Percentiles rank a stretch among this genome's conserved stretches.
These are phyloP conservation scores for Tulasnella calospora DNA, from an alignment of 768 basidiomycete species.

Conservation along the genomic window DNA sequence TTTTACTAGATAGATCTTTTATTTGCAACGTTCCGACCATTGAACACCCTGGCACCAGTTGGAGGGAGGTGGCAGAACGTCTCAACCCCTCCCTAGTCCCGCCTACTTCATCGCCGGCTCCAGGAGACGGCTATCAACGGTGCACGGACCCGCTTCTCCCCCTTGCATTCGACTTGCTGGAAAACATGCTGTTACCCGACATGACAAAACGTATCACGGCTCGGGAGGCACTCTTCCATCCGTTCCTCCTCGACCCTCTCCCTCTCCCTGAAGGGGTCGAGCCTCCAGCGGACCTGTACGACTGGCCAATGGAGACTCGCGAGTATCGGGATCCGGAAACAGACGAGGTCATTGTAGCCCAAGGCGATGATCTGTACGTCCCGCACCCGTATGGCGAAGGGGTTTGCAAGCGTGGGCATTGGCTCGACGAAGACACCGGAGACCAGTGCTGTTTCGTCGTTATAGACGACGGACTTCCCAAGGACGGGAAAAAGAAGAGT, in stretches of 20 bases:
- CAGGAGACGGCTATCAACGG: conserved; percentile 5
- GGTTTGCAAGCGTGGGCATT: conserved; percentile 59
- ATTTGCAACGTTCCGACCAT: conserved; percentile 84
- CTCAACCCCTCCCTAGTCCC: conserved; percentile 59
- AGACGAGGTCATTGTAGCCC: neutral
- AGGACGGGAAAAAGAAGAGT: neutral
- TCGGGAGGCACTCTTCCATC: conserved; percentile 66
- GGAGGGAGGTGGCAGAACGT: conserved; percentile 68
- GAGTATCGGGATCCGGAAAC: conserved; percentile 18
- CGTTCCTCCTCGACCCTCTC: conserved; percentile 51
- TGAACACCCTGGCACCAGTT: conserved; percentile 57
- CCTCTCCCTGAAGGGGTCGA: conserved; percentile 32
- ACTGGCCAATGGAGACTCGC: conserved; percentile 36
- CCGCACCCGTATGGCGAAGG: conserved; percentile 68
- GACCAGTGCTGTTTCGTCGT: conserved; percentile 33
- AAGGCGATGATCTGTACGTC: conserved; percentile 54
- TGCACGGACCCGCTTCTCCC: conserved; percentile 29
- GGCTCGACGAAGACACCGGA: conserved; percentile 54
- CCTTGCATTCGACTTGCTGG: conserved; percentile 67
- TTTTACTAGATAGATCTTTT: conserved; percentile 70
- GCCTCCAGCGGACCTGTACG: conserved; percentile 31
- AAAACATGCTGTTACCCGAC: conserved; percentile 68
- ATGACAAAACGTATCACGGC: conserved; percentile 74
- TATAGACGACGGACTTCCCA: neutral
- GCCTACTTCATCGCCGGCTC: conserved; percentile 22